Percentiles rank a stretch among this genome's conserved stretches.
Evolutionary conservation across 495 filamentous ascomycete species (phyloP).

Genomic region (Penicillium odoratum): DNA sequence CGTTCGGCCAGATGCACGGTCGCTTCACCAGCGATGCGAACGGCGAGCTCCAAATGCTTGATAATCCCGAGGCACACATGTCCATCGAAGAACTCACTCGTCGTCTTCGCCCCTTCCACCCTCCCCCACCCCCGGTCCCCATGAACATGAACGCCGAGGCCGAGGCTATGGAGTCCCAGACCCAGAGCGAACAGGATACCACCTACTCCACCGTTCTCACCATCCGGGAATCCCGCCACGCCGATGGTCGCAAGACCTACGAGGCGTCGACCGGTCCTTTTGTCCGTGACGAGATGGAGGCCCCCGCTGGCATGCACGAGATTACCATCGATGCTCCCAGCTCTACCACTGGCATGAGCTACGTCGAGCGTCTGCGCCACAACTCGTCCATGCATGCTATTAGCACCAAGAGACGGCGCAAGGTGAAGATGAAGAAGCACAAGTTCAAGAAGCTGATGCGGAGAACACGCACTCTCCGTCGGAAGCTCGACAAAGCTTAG

Average conservation of each 20-base stretch:
- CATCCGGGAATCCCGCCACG: constrained; percentile 72
- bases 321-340: constrained; percentile 37
- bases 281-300: constrained; percentile 40
- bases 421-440: constrained; percentile 99
- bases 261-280: constrained; percentile 48
- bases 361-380: constrained; percentile 43
- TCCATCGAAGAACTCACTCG: constrained; percentile 54
- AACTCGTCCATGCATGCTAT: constrained; percentile 59
- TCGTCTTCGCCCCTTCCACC: constrained; percentile 72
- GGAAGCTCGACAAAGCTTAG: constrained; percentile 71
- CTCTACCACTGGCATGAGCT: constrained; percentile 33
- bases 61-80: constrained; percentile 37
- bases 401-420: constrained; percentile 83
- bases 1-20: constrained; percentile 49
- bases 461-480: constrained; percentile 83
- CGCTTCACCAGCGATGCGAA: constrained; percentile 47
- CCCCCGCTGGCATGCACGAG: constrained; percentile 30
- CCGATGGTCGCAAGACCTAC: constrained; percentile 66
- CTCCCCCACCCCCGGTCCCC: constrained; percentile 72
- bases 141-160: constrained; percentile 31
- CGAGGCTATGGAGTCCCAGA: constrained; percentile 24
- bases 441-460: constrained; percentile 99
- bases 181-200: constrained; percentile 30
- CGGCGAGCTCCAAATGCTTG: constrained; percentile 51
- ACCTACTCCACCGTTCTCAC: constrained; percentile 79